These are phyloP conservation scores for Fusarium coicis DNA, from an alignment of 2,329 filamentous ascomycete genomes.

Conservation along the genomic window DNA sequence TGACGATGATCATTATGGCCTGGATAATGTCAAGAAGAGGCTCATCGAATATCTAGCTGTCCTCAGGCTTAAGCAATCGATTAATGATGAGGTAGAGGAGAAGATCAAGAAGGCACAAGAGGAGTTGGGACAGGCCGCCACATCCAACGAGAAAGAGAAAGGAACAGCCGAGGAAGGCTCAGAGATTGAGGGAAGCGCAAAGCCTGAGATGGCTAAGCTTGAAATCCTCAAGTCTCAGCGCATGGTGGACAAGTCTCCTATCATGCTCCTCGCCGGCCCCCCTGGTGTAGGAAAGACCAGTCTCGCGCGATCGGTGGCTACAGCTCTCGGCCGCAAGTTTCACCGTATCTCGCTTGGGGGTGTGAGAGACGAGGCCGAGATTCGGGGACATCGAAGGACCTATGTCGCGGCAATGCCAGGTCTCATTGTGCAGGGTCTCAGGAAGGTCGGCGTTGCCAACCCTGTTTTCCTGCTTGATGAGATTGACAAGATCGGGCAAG, in stretches of 20 bases:
- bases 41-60: slow-evolving; percentile 95
- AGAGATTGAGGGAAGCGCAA: slow-evolving; percentile 44
- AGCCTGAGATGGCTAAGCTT: slow-evolving; percentile 68
- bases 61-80: slow-evolving; percentile 91
- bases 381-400: slow-evolving; percentile 91
- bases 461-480: slow-evolving; percentile 96
- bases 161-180: slow-evolving; percentile 28
- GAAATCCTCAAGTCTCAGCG: slow-evolving; percentile 82
- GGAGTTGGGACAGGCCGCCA: slow-evolving; percentile 57
- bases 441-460: slow-evolving; percentile 95
- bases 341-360: slow-evolving; percentile 96
- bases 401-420: slow-evolving; percentile 99
- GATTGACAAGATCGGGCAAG: slow-evolving; percentile 94
- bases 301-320: slow-evolving; percentile 90
- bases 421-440: slow-evolving; percentile 89
- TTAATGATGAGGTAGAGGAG: slow-evolving; percentile 83
- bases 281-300: slow-evolving; percentile 97
- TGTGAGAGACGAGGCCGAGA: slow-evolving; percentile 96
- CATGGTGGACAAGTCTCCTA: slow-evolving; percentile 94
- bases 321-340: slow-evolving; percentile 92
- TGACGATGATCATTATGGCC: slow-evolving; percentile 94
- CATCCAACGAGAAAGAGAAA: slow-evolving; percentile 24
- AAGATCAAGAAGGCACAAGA: slow-evolving; percentile 77
- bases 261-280: slow-evolving; percentile 90
- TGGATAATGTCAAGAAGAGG: slow-evolving; percentile 97